phyloP scores from a whole-genome alignment of 306 rosid species.

The Mucuna pruriens region DNA sequence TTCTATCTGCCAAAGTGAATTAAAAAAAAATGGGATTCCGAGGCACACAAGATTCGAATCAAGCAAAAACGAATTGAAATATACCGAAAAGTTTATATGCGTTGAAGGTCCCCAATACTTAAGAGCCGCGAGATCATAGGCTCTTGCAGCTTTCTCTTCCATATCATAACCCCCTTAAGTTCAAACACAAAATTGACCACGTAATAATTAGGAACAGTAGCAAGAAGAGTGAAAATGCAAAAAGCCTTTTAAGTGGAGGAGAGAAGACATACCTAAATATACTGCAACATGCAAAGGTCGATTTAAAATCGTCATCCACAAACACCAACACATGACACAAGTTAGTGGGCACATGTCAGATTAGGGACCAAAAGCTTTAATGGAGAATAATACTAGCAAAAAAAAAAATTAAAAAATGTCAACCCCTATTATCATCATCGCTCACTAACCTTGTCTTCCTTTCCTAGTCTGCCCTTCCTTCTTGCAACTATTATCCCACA shows the following conservation, averaged over 20 bases:
- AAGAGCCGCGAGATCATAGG: slow-evolving; percentile 97
- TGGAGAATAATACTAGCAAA: slow-evolving; percentile 30
- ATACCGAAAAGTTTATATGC: slow-evolving; percentile 89
- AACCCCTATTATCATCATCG: not conserved
- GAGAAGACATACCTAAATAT: slow-evolving; percentile 76
- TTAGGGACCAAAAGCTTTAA: slow-evolving; percentile 32
- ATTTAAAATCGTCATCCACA: slow-evolving; percentile 49
- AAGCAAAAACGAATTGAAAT: not conserved
- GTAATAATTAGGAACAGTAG: not conserved
- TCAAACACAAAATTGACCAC: slow-evolving; percentile 8
- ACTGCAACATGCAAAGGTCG: slow-evolving; percentile 61
- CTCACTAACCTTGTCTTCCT: slow-evolving; percentile 91
- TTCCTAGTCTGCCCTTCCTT: slow-evolving; percentile 98
- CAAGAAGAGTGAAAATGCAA: not conserved
- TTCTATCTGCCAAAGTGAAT: slow-evolving; percentile 59
- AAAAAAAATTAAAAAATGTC: slow-evolving; percentile 11
- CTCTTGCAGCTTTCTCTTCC: slow-evolving; percentile 99
- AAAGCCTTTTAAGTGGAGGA: no score
- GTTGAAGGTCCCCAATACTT: slow-evolving; percentile 98
- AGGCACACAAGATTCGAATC: not conserved
- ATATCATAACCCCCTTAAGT: slow-evolving; percentile 92
- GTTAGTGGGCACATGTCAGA: slow-evolving; percentile 52
- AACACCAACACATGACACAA: slow-evolving; percentile 43
- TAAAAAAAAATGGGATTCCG: not conserved
- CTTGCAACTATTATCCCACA: slow-evolving; percentile 99